Conservation (phyloP, 495 filamentous ascomycete species). For the Bathelium albidoporum region DNA sequence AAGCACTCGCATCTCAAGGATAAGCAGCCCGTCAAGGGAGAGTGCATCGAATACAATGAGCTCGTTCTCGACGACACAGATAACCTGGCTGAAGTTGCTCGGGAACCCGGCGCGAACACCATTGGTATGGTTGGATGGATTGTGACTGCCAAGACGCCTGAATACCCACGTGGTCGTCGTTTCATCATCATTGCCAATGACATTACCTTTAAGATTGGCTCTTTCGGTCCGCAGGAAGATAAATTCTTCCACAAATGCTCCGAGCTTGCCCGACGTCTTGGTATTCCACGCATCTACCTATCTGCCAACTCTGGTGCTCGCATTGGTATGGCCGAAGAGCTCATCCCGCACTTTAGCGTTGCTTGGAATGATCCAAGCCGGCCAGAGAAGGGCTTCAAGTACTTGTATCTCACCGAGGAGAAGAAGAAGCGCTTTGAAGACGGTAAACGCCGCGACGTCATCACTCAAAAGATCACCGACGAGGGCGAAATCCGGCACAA, state of each 20-base stretch:
- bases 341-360: conserved; percentile 92
- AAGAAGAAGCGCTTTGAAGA: conserved; percentile 82
- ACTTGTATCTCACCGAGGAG: conserved; percentile 87
- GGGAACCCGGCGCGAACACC: conserved; percentile 87
- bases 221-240: conserved; percentile 91
- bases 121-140: conserved; percentile 99
- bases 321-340: conserved; percentile 90
- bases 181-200: conserved; percentile 98
- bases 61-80: conserved; percentile 89
- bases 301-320: conserved; percentile 99
- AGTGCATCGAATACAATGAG: conserved; percentile 93
- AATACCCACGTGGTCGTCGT: conserved; percentile 83
- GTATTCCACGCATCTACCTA: conserved; percentile 92
- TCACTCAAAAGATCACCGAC: conserved; percentile 76
- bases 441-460: conserved; percentile 67
- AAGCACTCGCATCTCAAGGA: conserved; percentile 62
- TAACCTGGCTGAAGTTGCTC: conserved; percentile 80
- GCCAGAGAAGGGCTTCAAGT: conserved; percentile 91
- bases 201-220: conserved; percentile 97
- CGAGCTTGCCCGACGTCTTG: conserved; percentile 81
- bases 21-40: conserved; percentile 72
- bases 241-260: conserved; percentile 99
- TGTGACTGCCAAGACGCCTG: conserved; percentile 92
- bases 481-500: conserved; percentile 86
- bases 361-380: conserved; percentile 83